These are phyloP conservation scores for Elsinoe perseae DNA, from an alignment of 2,329 filamentous ascomycete genomes.

Conservation along the genomic window DNA sequence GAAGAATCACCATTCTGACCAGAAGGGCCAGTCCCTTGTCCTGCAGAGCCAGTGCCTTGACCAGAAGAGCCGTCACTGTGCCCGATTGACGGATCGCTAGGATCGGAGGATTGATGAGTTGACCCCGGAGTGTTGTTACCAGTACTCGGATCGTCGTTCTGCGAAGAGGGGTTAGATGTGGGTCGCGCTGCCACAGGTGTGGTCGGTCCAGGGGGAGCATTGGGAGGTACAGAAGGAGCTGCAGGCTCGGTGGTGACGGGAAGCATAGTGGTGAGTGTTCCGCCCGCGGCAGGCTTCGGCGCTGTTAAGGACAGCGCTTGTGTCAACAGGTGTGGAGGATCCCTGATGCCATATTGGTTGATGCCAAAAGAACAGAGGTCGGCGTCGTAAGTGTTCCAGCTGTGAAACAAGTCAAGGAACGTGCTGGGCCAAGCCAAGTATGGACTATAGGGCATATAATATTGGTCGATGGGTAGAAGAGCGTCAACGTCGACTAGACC, in stretches of 20 bases:
- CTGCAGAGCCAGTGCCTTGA: background rate
- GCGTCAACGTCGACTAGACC: background rate
- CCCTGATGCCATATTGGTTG: background rate
- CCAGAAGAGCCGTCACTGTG: background rate
- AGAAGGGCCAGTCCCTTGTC: background rate
- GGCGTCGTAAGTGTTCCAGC: background rate
- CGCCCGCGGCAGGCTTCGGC: background rate
- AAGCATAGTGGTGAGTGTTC: background rate
- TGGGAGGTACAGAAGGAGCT: background rate
- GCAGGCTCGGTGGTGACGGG: background rate
- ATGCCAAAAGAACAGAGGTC: background rate
- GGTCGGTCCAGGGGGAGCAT: background rate
- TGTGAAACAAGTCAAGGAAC: background rate
- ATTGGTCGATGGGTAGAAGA: background rate
- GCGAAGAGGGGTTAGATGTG: background rate
- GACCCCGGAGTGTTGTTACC: background rate
- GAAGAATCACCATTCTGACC: background rate
- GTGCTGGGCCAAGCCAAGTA: background rate
- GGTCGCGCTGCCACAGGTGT: background rate
- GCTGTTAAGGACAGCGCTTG: background rate
- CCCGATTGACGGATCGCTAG: background rate
- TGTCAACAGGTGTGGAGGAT: slow-evolving; percentile 1
- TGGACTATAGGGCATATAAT: background rate
- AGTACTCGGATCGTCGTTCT: background rate
- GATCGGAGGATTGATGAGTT: background rate